Conservation (phyloP, 805 yeast genomes). For the Clavispora carvajalis region DNA sequence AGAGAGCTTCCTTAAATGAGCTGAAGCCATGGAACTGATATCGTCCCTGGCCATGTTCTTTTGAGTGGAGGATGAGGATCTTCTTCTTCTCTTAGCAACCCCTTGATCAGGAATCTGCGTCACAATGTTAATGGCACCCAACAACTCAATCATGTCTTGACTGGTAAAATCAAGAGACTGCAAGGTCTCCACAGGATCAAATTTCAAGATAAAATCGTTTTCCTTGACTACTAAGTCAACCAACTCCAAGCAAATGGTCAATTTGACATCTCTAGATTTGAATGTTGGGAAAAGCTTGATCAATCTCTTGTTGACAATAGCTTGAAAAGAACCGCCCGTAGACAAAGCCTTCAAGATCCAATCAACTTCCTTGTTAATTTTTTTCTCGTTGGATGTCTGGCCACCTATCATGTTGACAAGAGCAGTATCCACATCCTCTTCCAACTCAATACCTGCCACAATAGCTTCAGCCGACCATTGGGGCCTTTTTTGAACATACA, state of each 20-base stretch:
- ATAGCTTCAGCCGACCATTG: conserved; percentile 40
- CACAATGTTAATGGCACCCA: conserved; percentile 56
- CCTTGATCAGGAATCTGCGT: conserved; percentile 41
- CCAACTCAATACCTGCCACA: conserved; percentile 45
- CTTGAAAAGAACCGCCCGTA: conserved; percentile 26
- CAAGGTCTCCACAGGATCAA: conserved; percentile 42
- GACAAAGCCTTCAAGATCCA: conserved; percentile 53
- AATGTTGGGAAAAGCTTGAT: conserved; percentile 52
- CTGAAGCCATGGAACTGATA: conserved; percentile 68
- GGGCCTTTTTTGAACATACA: conserved; percentile 35
- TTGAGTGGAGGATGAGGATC: conserved; percentile 74
- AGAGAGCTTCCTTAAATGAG: conserved; percentile 73
- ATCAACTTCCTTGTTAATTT: conserved; percentile 44
- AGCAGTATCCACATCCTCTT: conserved; percentile 47
- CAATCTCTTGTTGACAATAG: conserved; percentile 46
- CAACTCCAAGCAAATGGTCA: conserved; percentile 43
- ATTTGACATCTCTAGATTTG: conserved; percentile 49
- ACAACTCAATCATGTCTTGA: conserved; percentile 52
- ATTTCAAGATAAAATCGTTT: conserved; percentile 15
- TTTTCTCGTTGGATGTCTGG: conserved; percentile 44
- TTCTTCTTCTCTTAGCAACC: conserved; percentile 70
- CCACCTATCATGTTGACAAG: conserved; percentile 57
- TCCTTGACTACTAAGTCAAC: conserved; percentile 55
- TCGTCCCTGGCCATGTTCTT: conserved; percentile 71
- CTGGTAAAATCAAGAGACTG: conserved; percentile 52